Evolutionary conservation across 192 early-diverging fungal species (phyloP), one percentile per base, ranked within the genome.

Genomic region (Coemansia sp.): DNA sequence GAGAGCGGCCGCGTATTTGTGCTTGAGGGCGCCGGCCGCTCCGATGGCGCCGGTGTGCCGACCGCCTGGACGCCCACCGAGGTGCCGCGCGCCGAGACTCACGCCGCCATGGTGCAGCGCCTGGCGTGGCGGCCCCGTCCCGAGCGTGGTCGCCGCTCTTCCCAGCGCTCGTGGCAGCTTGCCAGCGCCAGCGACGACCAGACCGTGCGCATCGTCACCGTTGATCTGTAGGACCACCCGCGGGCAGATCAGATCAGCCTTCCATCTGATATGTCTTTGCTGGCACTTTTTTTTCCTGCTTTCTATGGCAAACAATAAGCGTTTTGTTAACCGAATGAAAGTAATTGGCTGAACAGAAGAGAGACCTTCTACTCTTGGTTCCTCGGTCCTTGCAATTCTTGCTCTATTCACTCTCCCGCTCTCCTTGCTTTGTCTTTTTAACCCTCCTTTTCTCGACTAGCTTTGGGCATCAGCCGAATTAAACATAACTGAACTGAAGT

Each of bases 1-100:
- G 96, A 98, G 74, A 86, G 87, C 68, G 96, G 96, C 1, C 73
- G 85, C 3, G 81, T 97, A 21, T 82, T 86, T 51, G 82, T 94
- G 57, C 84, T 85, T 7, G 82, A 72, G 0, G 43, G 57, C n/a
- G 56, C 69, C 7, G 63, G 60, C 2, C 15, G 65, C 32, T 40
- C 15, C 10, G 37, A 8, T 3, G 0, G 21, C 10, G 42, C 67
- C 71, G 26, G 49, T 40, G 49, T 87, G 80, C 87, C 71, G 40
- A 39, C 48, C 42, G 39, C 52, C 15, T 87, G 69, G 80, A 68
- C 13, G 68, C 71, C 62, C 52, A 68, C 32, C 52, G 84, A 78
- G 71, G 75, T 88, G 85, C 79, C 82, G 61, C 65, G 47, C 69
- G 82, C 79, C 43, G 57, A 88, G 11, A 74, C 84, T 6, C 89